Evolutionary conservation across 768 basidiomycete genomes (phyloP).

Genomic region (Suillus americanus): DNA sequence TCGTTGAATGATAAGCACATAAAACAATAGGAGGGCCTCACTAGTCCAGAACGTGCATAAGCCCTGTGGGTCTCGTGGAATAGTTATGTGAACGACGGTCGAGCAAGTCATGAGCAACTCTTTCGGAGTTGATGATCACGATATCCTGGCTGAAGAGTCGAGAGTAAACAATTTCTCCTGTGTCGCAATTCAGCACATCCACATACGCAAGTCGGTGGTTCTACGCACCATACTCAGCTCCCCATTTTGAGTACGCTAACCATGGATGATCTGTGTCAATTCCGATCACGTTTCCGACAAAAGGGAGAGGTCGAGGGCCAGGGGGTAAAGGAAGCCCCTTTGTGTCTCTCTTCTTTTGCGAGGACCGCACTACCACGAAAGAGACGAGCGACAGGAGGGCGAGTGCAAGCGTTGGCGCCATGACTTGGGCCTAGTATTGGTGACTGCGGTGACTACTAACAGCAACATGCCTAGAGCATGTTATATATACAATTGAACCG

Average conservation of each 20-base stretch:
- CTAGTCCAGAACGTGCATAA: conserved; percentile 20
- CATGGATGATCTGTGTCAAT: conserved; percentile 21
- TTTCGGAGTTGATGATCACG: conserved; percentile 26
- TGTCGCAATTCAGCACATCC: not conserved
- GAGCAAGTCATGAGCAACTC: conserved; percentile 24
- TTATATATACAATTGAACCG: conserved; percentile 2
- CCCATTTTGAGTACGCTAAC: conserved; percentile 22
- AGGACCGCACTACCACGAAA: conserved; percentile 7
- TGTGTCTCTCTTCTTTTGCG: conserved; percentile 13
- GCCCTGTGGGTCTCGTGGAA: conserved; percentile 22
- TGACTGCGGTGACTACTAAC: not conserved
- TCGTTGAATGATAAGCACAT: not conserved
- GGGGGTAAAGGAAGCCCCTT: conserved; percentile 18
- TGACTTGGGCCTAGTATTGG: too few relatives aligned
- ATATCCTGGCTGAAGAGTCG: conserved; percentile 24
- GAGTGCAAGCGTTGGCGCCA: not conserved
- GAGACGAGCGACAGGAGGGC: conserved; percentile 12
- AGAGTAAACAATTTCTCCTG: conserved; percentile 24
- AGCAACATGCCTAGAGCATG: not conserved
- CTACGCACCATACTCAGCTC: conserved; percentile 18
- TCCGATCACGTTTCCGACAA: conserved; percentile 20
- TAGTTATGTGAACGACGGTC: conserved; percentile 22
- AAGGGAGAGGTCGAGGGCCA: conserved; percentile 19
- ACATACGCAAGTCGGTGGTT: not conserved
- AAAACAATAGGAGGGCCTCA: conserved; percentile 4